phyloP scores from a whole-genome alignment of 768 basidiomycete genomes.

The Butyriboletus loyo region DNA sequence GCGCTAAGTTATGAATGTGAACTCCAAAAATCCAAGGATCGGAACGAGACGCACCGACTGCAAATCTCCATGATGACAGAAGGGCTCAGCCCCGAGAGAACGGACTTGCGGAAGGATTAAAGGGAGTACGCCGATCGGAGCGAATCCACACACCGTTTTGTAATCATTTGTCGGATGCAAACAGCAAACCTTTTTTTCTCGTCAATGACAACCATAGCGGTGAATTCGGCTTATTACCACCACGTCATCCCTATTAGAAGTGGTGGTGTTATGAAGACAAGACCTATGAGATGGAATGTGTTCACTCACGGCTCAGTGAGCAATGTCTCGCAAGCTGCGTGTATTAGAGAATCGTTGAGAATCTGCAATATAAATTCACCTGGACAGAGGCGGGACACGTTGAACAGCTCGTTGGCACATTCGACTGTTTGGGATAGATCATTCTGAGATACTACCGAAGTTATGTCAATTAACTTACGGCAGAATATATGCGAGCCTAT shows the following conservation, averaged over 20 bases:
- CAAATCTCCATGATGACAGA: slow-evolving; percentile 78
- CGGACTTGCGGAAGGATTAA: slow-evolving; percentile 51
- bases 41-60: slow-evolving; percentile 49
- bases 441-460: not conserved
- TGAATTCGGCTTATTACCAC: slow-evolving; percentile 41
- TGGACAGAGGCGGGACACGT: slow-evolving; percentile 72
- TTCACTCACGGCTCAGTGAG: slow-evolving; percentile 69
- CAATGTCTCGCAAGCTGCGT: slow-evolving; percentile 75
- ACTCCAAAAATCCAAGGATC: not conserved
- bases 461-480: slow-evolving; percentile 37
- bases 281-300: not conserved
- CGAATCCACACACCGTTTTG: slow-evolving; percentile 67
- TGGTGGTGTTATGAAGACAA: not conserved
- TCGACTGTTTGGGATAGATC: slow-evolving; percentile 47
- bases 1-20: slow-evolving; percentile 48
- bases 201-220: slow-evolving; percentile 1
- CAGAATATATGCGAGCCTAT: slow-evolving; percentile 88
- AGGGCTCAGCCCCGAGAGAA: slow-evolving; percentile 77
- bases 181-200: slow-evolving; percentile 60
- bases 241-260: slow-evolving; percentile 45
- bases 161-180: slow-evolving; percentile 87
- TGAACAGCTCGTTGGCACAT: slow-evolving; percentile 84
- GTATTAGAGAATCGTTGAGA: slow-evolving; percentile 1
- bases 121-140: not conserved
- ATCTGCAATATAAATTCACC: slow-evolving; percentile 37